Evolutionary conservation across 2,329 filamentous ascomycete genomes (phyloP), one percentile per base, ranked within the genome.

Genomic region (Alternaria angustiovoidea): DNA sequence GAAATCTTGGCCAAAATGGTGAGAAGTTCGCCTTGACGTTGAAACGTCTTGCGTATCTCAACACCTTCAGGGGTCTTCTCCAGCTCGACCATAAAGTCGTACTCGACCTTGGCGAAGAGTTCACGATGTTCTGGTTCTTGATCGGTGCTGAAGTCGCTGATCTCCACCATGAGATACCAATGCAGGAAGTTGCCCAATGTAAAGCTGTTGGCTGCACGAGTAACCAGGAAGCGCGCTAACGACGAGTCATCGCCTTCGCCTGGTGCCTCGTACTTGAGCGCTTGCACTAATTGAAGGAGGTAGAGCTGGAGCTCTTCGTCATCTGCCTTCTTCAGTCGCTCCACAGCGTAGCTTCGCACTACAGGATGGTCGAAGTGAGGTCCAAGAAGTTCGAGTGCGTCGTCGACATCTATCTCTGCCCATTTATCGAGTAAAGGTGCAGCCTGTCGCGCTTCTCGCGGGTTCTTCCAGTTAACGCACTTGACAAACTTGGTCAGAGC

Each of bases 81-180:
- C 3, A 98, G 83, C 77, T 95, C 92, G 6, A 87, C 84, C 93
- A 98, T 97, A 78, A 98, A 99, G 73, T 98, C 93, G 72, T 93
- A 99, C 60, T 95, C 94, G 8, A 99, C 92, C 70, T 94, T 93
- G 28, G 92, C 90, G 78, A 97, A 99, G 18, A 98, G 88, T 63
- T 92, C 91, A 46, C 92, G 90, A 73, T 94, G 91, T 57, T 89
- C 88, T 5, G 87, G 84, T 22, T 88, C 86, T 69, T 94, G 92
- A 43, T 93, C 90, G 4, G 88, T 88, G 66, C 91, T 93, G 39
- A 81, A 79, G 75, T 97, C 94, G 69, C 96, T 93, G 68, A 94
- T 96, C 80, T 99, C 96, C 1, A 99, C 95, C 89, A 97, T 97
- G 2, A 99, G 85, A 78, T 98, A 99, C 95, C 95, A 99, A 77